phyloP scores from a whole-genome alignment of 441 rosid species.

The Pelargonium myrrhifolium region DNA sequence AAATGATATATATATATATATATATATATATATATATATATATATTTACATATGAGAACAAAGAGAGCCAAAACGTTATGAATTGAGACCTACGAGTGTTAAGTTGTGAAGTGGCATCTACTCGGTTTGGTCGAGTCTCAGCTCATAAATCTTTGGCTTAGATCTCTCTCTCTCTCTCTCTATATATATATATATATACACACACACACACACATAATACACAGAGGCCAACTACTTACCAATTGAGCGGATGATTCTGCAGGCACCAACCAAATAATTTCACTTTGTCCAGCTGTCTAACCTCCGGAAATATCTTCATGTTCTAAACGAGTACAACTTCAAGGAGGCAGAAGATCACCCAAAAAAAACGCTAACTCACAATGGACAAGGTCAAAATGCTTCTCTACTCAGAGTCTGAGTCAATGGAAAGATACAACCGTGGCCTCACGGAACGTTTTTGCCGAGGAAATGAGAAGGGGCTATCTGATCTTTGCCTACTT shows the following conservation, averaged over 20 bases:
- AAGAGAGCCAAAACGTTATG: too few relatives aligned
- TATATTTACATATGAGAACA: too few relatives aligned
- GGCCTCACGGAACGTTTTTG: conserved; percentile 86
- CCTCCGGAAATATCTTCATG: not conserved
- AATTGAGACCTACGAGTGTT: too few relatives aligned
- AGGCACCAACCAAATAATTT: conserved; percentile 17
- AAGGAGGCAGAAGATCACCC: not conserved
- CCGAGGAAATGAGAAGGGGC: conserved; percentile 69
- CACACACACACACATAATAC: too few relatives aligned
- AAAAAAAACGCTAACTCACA: not conserved
- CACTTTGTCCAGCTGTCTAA: not conserved
- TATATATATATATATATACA: too few relatives aligned
- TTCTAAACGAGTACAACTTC: not conserved
- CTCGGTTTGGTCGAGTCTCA: too few relatives aligned
- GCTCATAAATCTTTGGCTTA: too few relatives aligned
- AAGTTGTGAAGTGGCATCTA: too few relatives aligned
- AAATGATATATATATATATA: too few relatives aligned
- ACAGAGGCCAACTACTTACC: conserved; percentile 28
- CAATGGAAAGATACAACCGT: conserved; percentile 67
- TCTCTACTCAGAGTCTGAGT: conserved; percentile 66
- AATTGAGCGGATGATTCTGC: conserved; percentile 20
- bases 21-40: too few relatives aligned
- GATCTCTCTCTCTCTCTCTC: too few relatives aligned
- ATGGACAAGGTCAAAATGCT: conserved; percentile 1
- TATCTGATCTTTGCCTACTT: conserved; percentile 61